phyloP scores from a whole-genome alignment of 164 flowering plant species.

The Platanus orientalis region DNA sequence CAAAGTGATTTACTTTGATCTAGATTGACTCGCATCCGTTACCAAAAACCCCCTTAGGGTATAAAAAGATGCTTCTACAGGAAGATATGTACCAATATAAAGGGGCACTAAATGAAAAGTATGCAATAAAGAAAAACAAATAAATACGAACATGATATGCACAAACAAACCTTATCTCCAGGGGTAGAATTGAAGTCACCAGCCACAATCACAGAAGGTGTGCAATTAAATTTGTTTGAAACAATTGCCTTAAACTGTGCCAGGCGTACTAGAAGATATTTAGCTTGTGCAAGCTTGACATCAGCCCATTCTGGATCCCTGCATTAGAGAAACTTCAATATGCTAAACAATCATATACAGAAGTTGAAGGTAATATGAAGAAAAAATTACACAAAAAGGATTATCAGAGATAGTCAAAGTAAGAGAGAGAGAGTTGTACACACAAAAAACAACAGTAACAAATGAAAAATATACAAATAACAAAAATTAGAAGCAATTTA shows the following conservation, averaged over 20 bases:
- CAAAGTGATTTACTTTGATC: too few relatives aligned
- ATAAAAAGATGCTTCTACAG: neutral
- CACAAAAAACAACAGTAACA: neutral
- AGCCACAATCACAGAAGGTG: conserved; percentile 61
- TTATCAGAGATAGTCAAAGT: neutral
- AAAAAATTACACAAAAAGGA: too few relatives aligned
- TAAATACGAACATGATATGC: neutral
- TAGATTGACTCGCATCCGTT: too few relatives aligned
- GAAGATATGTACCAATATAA: neutral
- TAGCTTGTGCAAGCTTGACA: conserved; percentile 95
- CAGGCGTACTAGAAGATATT: conserved; percentile 68
- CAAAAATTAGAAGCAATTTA: conserved; percentile 18
- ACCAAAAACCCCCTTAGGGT: too few relatives aligned
- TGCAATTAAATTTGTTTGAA: conserved; percentile 49
- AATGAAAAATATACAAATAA: conserved; percentile 1
- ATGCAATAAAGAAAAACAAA: neutral
- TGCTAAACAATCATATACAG: conserved; percentile 1
- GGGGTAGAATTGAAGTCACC: conserved; percentile 98
- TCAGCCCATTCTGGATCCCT: conserved; percentile 98
- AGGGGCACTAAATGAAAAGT: neutral
- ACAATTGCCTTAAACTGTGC: conserved; percentile 49
- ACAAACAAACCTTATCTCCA: conserved; percentile 67
- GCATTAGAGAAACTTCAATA: conserved; percentile 4
- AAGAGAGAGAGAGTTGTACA: too few relatives aligned
- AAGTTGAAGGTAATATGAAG: too few relatives aligned